Percentiles rank a stretch among this genome's conserved stretches.
Evolutionary conservation across 2,329 filamentous ascomycete species (phyloP).

Genomic region (Microdochium trichocladiopsis): DNA sequence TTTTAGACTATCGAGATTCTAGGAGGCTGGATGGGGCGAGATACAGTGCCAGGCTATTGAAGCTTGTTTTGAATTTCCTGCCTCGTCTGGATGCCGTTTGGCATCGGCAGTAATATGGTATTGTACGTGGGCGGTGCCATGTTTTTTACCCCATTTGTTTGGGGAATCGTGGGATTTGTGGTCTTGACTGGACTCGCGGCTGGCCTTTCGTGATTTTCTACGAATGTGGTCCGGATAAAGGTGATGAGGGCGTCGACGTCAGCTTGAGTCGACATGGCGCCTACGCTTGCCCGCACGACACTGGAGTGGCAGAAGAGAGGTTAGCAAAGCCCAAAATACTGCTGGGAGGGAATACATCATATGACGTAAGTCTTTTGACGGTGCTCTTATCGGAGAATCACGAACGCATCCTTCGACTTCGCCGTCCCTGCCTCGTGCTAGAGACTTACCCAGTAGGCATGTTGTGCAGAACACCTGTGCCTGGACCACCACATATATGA

Average conservation of each 20-base stretch:
- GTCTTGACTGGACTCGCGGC: too few relatives aligned
- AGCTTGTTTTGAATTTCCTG: background rate
- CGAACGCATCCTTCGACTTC: too few relatives aligned
- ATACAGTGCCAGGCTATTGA: too few relatives aligned
- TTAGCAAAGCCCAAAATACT: too few relatives aligned
- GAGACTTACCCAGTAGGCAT: conserved; percentile 42
- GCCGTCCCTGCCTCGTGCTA: too few relatives aligned
- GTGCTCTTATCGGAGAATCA: background rate
- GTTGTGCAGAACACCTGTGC: conserved; percentile 43
- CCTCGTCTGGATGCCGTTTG: background rate
- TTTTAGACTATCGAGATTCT: too few relatives aligned
- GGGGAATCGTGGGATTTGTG: background rate
- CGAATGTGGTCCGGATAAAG: conserved; percentile 35
- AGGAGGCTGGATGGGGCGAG: too few relatives aligned
- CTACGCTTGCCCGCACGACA: conserved; percentile 53
- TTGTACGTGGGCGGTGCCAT: conserved; percentile 1
- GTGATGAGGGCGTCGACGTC: conserved; percentile 44
- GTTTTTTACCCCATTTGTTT: conserved; percentile 1
- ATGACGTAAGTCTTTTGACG: too few relatives aligned
- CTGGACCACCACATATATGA: conserved; percentile 48
- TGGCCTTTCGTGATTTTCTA: conserved; percentile 12
- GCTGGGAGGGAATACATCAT: too few relatives aligned
- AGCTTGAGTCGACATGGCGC: conserved; percentile 50
- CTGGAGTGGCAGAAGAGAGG: conserved; percentile 18
- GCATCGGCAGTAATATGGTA: conserved; percentile 4